Evolutionary conservation across 768 basidiomycete genomes (phyloP), one percentile per base, ranked within the genome.

Genomic region (Neoboletus brunneissimus): DNA sequence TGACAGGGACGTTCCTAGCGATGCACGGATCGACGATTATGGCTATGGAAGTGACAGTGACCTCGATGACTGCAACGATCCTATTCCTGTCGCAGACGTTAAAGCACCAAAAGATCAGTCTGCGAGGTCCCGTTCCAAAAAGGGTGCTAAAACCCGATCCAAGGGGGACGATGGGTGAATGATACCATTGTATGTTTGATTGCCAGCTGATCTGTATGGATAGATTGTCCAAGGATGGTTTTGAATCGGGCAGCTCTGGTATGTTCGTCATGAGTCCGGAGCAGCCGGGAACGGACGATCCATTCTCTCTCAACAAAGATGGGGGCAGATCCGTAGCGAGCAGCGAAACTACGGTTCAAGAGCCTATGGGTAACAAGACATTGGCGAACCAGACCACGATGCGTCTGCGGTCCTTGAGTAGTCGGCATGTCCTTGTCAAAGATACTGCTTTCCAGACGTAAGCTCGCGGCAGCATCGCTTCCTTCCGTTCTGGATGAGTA

Each of bases 11-110:
- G 48, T 71, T 27, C 56, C 57, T 7, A 46, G n/a, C 15, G 10
- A 48, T 29, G 37, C 41, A 44, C 31, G 5, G 13, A 54, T 63
- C 2, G 63, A 61, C 5, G 68, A 69, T 9, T 71, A 73, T 48
- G 73, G 63, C 9, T 75, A 72, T 45, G 64, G 32, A 34, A 71
- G 67, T 18, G 73, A 75, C 53, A 74, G 74, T 15, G 74, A 74
- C 41, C 66, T 75, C 25, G 73, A 74, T 20, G 70, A 73, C 7
- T 62, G 64, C 10, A 20, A 57, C 2, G 57, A 63, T 0, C n/a
- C 25, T 5, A 22, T 45, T 44, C 41, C 38, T 48, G 23, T 43
- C n/a, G 41, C 12, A 20, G 12, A 53, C 18, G 6, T n/a, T 0
- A 20, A 54, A 11, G 22, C 13, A 4, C 3, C 13, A 5, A 46